phyloP scores from a whole-genome alignment of 2,329 filamentous ascomycete genomes.

The Apiospora aurea region DNA sequence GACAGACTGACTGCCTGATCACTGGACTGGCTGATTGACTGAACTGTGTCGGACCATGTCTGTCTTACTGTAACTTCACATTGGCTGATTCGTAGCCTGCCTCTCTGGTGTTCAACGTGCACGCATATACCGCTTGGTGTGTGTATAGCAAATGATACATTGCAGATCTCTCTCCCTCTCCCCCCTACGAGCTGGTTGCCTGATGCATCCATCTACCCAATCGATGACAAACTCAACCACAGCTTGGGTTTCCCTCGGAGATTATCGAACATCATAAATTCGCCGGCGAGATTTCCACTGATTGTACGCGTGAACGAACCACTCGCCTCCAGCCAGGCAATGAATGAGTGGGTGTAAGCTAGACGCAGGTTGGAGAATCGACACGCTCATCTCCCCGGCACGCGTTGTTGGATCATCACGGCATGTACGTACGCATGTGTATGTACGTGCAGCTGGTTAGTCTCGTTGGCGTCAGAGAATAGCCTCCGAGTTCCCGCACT shows the following conservation, averaged over 20 bases:
- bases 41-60: neutral
- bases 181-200: conserved; percentile 7
- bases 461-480: conserved; percentile 16
- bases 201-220: neutral
- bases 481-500: conserved; percentile 5
- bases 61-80: neutral
- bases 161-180: conserved; percentile 1
- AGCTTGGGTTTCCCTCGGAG: conserved; percentile 1
- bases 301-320: neutral
- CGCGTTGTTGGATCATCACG: neutral
- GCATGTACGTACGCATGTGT: neutral
- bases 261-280: conserved; percentile 14
- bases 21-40: neutral
- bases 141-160: neutral
- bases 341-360: neutral
- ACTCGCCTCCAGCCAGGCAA: neutral
- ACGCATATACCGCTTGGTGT: neutral
- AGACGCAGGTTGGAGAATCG: neutral
- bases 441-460: neutral
- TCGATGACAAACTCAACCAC: conserved; percentile 11
- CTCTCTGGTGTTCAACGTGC: neutral
- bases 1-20: neutral
- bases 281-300: neutral
- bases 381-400: neutral
- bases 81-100: neutral